Evolutionary conservation across 2,329 filamentous ascomycete species (phyloP).

Genomic region (Nigrospora sphaerica): DNA sequence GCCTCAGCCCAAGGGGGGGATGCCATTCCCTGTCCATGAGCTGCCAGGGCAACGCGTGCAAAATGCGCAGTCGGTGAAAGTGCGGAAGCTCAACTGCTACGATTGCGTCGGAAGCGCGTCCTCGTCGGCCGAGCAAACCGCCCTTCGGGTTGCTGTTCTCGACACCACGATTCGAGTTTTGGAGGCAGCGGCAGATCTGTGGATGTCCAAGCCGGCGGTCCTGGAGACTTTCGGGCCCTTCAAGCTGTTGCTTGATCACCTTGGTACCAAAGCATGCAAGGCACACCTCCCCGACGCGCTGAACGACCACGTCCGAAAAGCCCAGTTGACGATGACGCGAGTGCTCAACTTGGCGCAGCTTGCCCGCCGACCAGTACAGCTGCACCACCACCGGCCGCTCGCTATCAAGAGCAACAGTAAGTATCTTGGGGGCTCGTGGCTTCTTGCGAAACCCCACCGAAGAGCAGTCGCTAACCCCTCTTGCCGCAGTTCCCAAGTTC

Average conservation of each 20-base stretch:
- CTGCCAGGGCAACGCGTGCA: conserved; percentile 44
- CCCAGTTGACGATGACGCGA: conserved; percentile 38
- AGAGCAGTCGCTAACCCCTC: too few relatives aligned
- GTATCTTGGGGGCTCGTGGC: too few relatives aligned
- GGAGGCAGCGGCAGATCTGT: conserved; percentile 62
- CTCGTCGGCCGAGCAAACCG: conserved; percentile 23
- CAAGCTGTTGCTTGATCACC: conserved; percentile 49
- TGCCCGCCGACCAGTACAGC: conserved; percentile 68
- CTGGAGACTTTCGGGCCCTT: conserved; percentile 69
- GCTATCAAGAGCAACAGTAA: conserved; percentile 67
- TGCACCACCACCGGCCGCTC: conserved; percentile 83
- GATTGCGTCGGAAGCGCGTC: conserved; percentile 40
- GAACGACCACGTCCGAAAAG: conserved; percentile 31
- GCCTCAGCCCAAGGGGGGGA: conserved; percentile 26
- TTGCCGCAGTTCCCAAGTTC: conserved; percentile 70
- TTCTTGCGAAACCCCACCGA: too few relatives aligned
- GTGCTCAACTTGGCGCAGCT: conserved; percentile 56
- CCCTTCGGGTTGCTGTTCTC: conserved; percentile 47
- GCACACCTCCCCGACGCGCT: conserved; percentile 40
- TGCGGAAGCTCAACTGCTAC: conserved; percentile 50
- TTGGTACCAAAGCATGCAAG: conserved; percentile 46
- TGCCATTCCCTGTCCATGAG: conserved; percentile 54
- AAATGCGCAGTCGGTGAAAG: conserved; percentile 27
- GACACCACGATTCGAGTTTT: conserved; percentile 59
- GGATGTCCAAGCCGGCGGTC: conserved; percentile 68